Base-by-base conservation (phyloP, 805 yeast species). In the Dipodascus albidus region DNA sequence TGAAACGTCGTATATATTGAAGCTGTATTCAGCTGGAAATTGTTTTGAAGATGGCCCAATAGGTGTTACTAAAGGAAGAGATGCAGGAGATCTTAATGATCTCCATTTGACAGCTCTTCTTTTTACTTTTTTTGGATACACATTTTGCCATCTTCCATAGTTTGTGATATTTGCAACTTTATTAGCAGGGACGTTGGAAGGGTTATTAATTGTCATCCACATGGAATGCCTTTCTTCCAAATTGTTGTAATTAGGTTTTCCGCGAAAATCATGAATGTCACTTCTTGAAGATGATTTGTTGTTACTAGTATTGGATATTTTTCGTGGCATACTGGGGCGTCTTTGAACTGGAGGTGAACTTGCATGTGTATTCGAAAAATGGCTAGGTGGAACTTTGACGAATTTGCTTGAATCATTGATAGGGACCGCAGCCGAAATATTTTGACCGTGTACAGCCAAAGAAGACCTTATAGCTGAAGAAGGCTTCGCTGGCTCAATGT, bases 71-170 rank as follows among this genome's bases (percentile, higher is more conserved):
- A 87, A 71, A 0, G 99, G 99, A 23, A 93, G 71, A 3, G 95
- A 84, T 0, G 98, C 97, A 0, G 99, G 99, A 0, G 96, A 81
- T 14, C 89, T 83, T 52, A 95, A 74, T 0, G 98, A 90, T 52
- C 87, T 79, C 99, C 99, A 93, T 63, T 90, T 90, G 51, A 90
- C 83, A 15, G 82, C 72, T 60, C 79, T 78, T 52, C 86, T 73
- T 52, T 77, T 80, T 15, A 83, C 80, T 47, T 79, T 77, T 14
- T 77, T 76, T 0, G 98, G 96, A 60, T 87, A 87, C 1, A 89
- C 95, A 67, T 85, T 88, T 53, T 82, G 82, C 99, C 99, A 93
- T 54, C 95, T 77, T 3, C 95, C 91, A 48, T 80, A 81, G n/a
- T 81, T 75, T 6, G 82, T 70, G 53, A 79, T 75, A 9, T 77